Base-by-base conservation (phyloP, 257 asterid species). In the Apocynum venetum region DNA sequence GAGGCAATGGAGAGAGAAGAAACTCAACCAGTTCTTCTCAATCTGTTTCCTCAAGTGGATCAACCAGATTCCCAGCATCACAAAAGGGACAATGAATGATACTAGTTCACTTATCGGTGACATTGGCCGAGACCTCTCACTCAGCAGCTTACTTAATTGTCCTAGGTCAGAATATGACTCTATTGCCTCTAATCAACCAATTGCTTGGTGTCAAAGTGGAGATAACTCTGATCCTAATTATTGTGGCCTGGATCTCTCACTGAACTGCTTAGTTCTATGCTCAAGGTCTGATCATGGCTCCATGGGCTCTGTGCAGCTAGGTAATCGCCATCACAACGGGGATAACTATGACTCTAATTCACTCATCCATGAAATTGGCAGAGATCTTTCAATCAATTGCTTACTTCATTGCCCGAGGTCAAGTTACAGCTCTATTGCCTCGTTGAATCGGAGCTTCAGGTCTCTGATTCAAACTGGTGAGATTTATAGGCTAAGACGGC, bases 301-400 rank as follows among this genome's bases (percentile, higher is more conserved):
- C 4, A 73, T 83, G 73, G 84, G 85, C 65, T 78, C 74, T 25
- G 5, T 85, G 4, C 61, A 8, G 17, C 31, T 31, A 19, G 31
- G 31, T 17, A 56, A 8, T 8, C 8, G 9, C 0, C 61, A 56
- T 56, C 8, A 4, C 7, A 56, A 8, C 31, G 43, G 67, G 17
- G 44, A 56, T 77, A 9, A 31, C 40, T 4, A 2, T 44, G 81
- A 71, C 8, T 51, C 78, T 47, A 77, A 73, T 69, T 77, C 80
- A 56, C 81, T 86, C 8, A 83, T 86, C 83, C 47, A 49, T n/a
- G 76, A 80, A 69, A 55, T 86, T 59, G 89, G 89, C 46, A 55
- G 84, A 64, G 89, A 86, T 77, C 64, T 77, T 77, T 79, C 87
- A 17, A 64, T 80, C 35, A 79, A 78, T 61, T 83, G 86, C 72